These are phyloP conservation scores for Solanum dulcamara DNA, from an alignment of 257 asterid genomes.

Conservation along the genomic window DNA sequence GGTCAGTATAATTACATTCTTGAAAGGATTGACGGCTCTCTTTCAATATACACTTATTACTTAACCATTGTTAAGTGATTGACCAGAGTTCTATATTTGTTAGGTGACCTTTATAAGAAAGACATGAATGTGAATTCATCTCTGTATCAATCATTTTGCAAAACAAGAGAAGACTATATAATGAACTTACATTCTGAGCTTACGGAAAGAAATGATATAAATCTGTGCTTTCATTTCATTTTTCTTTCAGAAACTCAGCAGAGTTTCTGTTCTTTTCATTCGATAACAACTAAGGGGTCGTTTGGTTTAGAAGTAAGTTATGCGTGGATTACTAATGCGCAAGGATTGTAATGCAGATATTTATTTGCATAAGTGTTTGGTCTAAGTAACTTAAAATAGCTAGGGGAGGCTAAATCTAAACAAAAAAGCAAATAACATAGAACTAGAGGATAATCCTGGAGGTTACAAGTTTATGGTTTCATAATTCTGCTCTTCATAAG, in stretches of 20 bases:
- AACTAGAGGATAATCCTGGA: not conserved
- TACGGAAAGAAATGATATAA: not conserved
- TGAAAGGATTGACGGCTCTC: too few species aligned
- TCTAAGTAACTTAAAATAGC: not conserved
- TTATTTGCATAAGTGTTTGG: not conserved
- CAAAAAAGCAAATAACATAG: not conserved
- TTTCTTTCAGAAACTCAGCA: not conserved
- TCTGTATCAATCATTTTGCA: too few species aligned
- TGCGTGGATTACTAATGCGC: not conserved
- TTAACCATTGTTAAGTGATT: not conserved
- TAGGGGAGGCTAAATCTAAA: not conserved
- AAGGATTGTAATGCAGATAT: not conserved
- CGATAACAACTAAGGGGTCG: not conserved
- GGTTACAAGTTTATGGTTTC: not conserved
- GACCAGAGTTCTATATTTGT: not conserved
- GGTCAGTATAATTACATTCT: too few species aligned
- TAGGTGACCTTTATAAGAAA: not conserved
- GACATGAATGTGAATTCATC: not conserved
- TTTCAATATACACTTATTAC: not conserved
- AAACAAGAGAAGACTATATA: not conserved
- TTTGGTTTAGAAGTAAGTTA: not conserved
- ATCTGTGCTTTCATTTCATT: not conserved
- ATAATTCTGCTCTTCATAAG: slow-evolving; percentile 9
- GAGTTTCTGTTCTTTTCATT: not conserved
- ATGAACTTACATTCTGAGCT: not conserved